phyloP scores from a whole-genome alignment of 345 rosid genomes.

The Eucalyptus sideroxylon region DNA sequence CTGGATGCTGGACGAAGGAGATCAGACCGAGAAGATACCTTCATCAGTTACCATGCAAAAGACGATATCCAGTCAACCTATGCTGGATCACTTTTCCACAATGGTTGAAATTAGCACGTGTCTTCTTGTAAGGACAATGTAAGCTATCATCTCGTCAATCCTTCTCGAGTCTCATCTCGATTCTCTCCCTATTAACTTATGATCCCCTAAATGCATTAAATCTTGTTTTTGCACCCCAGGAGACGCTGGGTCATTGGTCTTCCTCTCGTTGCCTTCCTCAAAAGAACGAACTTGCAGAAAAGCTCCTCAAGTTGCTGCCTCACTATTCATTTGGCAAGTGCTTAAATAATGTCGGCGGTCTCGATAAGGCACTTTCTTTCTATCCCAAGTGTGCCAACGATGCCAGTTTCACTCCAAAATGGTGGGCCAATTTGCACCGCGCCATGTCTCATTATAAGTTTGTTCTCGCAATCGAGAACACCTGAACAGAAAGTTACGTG shows the following conservation, averaged over 20 bases:
- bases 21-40: conserved; percentile 69
- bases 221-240: neutral
- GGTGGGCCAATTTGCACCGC: conserved; percentile 89
- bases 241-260: no score
- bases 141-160: conserved; percentile 3
- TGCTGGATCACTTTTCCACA: conserved; percentile 85
- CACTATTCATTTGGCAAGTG: no score
- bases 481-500: conserved; percentile 64
- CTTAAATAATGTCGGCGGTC: no score
- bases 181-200: neutral
- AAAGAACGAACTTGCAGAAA: no score
- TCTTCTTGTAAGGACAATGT: conserved; percentile 60
- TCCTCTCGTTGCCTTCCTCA: no score
- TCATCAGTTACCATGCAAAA: conserved; percentile 64
- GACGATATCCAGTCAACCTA: conserved; percentile 41
- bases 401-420: conserved; percentile 32
- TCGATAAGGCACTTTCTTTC: conserved; percentile 38
- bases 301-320: no score
- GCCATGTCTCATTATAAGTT: conserved; percentile 70
- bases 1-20: conserved; percentile 80
- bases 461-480: conserved; percentile 35
- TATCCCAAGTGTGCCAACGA: conserved; percentile 57
- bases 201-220: neutral
- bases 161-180: neutral
- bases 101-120: conserved; percentile 65